phyloP scores from a whole-genome alignment of 768 basidiomycete species.

The Auriscalpium microsporum region DNA sequence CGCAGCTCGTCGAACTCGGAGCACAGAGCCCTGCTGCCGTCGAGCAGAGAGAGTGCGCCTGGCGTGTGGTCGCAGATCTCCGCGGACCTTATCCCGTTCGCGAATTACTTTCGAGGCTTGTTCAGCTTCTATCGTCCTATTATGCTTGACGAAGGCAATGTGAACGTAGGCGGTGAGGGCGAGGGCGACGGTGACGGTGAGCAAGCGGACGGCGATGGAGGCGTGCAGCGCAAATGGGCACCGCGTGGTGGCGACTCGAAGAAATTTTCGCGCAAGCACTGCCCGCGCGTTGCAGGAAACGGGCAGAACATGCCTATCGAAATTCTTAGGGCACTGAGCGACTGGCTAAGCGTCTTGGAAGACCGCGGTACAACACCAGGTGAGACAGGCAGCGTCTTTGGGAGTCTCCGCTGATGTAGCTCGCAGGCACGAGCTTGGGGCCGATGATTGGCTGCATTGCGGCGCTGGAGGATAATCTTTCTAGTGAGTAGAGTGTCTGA shows the following conservation, averaged over 20 bases:
- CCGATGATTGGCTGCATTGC: slow-evolving; percentile 39
- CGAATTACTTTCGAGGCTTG: slow-evolving; percentile 3
- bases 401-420: not conserved
- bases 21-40: slow-evolving; percentile 32
- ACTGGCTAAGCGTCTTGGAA: slow-evolving; percentile 52
- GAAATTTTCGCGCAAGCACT: slow-evolving; percentile 18
- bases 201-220: not conserved
- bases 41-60: not conserved
- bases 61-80: slow-evolving; percentile 11
- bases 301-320: slow-evolving; percentile 55
- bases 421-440: slow-evolving; percentile 40
- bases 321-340: slow-evolving; percentile 44
- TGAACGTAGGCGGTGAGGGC: not conserved
- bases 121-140: slow-evolving; percentile 1
- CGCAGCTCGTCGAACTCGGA: slow-evolving; percentile 17
- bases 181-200: not conserved
- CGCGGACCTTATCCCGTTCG: slow-evolving; percentile 21
- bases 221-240: slow-evolving; percentile 4
- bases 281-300: slow-evolving; percentile 26
- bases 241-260: slow-evolving; percentile 1
- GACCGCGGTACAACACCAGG: slow-evolving; percentile 52
- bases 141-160: not conserved
- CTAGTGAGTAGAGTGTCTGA: slow-evolving; percentile 25
- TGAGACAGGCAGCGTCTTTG: slow-evolving; percentile 8
- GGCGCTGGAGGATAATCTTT: slow-evolving; percentile 46